phyloP scores from a whole-genome alignment of 2,329 filamentous ascomycete species.

The Cordyceps javanica region DNA sequence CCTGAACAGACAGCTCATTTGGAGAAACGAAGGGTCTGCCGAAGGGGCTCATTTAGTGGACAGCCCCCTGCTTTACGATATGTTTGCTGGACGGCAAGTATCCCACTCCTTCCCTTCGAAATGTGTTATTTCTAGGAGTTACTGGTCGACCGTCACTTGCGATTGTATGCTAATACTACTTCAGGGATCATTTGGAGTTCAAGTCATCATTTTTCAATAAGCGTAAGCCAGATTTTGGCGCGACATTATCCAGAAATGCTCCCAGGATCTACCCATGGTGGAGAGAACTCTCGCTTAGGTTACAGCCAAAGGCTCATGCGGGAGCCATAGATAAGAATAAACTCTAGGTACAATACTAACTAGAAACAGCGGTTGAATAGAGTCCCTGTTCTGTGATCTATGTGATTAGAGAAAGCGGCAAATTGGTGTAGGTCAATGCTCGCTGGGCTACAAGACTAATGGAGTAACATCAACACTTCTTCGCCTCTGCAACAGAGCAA shows the following conservation, averaged over 20 bases:
- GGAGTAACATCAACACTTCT: too few species aligned
- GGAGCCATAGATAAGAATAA: background rate
- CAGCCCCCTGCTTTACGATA: slow-evolving; percentile 11
- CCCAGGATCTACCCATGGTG: slow-evolving; percentile 4
- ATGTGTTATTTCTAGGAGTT: background rate
- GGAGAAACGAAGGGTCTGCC: slow-evolving; percentile 6
- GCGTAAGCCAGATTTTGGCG: background rate
- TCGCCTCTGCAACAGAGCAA: too few species aligned
- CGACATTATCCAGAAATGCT: background rate
- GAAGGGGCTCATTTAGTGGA: slow-evolving; percentile 12
- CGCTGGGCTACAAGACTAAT: too few species aligned
- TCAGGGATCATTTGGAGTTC: slow-evolving; percentile 2
- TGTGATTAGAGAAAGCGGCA: too few species aligned
- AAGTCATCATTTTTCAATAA: slow-evolving; percentile 9
- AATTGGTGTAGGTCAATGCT: too few species aligned
- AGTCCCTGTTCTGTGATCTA: too few species aligned
- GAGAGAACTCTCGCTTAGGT: background rate
- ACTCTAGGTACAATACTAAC: background rate
- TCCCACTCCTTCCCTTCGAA: background rate
- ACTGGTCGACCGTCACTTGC: background rate
- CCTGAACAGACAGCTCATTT: slow-evolving; percentile 13
- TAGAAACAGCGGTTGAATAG: too few species aligned
- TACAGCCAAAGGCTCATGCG: background rate
- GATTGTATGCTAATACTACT: background rate
- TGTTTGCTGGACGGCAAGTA: slow-evolving; percentile 6